These are phyloP conservation scores for Fusarium sororula DNA, from an alignment of 2,329 filamentous ascomycete species.

Conservation along the genomic window DNA sequence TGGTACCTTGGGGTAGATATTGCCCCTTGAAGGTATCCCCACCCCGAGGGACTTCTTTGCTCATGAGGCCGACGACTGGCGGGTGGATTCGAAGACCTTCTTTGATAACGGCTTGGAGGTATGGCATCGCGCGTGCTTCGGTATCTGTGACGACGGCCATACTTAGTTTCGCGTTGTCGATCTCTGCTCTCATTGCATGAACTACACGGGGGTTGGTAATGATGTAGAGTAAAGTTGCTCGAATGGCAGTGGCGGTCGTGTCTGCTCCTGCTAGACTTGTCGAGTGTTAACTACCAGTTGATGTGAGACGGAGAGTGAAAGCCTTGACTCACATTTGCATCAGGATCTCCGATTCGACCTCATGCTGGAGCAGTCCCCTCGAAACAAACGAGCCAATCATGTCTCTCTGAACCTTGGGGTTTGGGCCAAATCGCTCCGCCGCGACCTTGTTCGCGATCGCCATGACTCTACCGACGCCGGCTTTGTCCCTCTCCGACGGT, in stretches of 20 bases:
- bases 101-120: neutral
- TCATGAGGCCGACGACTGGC: neutral
- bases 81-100: neutral
- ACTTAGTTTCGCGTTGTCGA: neutral
- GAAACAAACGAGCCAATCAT: neutral
- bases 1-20: neutral
- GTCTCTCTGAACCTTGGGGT: neutral
- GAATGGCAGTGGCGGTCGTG: neutral
- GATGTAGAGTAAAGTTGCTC: neutral
- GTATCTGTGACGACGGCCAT: accelerated
- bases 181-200: neutral
- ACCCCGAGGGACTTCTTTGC: neutral
- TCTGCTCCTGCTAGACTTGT: neutral
- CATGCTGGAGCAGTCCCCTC: neutral
- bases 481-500: neutral
- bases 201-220: neutral
- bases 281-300: neutral
- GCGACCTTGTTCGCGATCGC: neutral
- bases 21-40: neutral
- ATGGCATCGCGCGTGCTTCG: neutral
- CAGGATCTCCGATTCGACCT: neutral
- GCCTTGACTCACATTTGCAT: neutral
- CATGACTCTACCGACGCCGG: neutral
- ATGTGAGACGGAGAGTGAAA: too few species aligned
- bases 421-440: neutral